A percentile compares a stretch with the other conserved stretches of the same genome.
Evolutionary conservation across 306 rosid species (phyloP).

Genomic region (Leucaena leucocephala): DNA sequence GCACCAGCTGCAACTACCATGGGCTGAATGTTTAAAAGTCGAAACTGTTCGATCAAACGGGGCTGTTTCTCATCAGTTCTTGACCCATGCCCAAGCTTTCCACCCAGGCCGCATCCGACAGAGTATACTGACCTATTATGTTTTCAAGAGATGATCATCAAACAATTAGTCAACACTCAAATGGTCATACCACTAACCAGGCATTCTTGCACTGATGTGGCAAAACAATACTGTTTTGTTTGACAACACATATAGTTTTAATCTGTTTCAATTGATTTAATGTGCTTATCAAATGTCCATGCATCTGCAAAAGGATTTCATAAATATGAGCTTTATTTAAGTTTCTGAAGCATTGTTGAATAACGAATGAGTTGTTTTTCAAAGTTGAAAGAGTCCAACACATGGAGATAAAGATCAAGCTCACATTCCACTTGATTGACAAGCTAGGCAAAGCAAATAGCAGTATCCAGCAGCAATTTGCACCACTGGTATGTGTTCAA

Average conservation of each 20-base stretch:
- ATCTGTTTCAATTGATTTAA: neutral
- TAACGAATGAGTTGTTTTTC: neutral
- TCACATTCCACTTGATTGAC: conserved; percentile 93
- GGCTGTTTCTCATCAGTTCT: conserved; percentile 86
- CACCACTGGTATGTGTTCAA: conserved; percentile 84
- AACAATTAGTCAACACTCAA: conserved; percentile 23
- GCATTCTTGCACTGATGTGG: neutral
- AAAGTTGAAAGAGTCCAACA: conserved; percentile 12
- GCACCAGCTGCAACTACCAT: conserved; percentile 92
- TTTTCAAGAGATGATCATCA: conserved; percentile 22
- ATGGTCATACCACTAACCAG: conserved; percentile 21
- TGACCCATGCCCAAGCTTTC: conserved; percentile 92
- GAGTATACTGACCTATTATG: conserved; percentile 85
- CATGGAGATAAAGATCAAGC: conserved; percentile 38
- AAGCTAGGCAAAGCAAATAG: conserved; percentile 93
- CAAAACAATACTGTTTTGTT: neutral
- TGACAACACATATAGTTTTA: neutral
- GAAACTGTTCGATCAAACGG: conserved; percentile 76
- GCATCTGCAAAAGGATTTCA: conserved; percentile 10
- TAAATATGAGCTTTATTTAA: neutral
- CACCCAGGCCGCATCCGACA: conserved; percentile 97
- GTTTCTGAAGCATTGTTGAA: conserved; percentile 9
- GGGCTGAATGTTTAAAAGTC: conserved; percentile 77
- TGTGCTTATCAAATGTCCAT: neutral
- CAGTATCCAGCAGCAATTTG: conserved; percentile 99